Evolutionary conservation across 2,329 filamentous ascomycete genomes (phyloP).

Genomic region (Penicillium sp.): DNA sequence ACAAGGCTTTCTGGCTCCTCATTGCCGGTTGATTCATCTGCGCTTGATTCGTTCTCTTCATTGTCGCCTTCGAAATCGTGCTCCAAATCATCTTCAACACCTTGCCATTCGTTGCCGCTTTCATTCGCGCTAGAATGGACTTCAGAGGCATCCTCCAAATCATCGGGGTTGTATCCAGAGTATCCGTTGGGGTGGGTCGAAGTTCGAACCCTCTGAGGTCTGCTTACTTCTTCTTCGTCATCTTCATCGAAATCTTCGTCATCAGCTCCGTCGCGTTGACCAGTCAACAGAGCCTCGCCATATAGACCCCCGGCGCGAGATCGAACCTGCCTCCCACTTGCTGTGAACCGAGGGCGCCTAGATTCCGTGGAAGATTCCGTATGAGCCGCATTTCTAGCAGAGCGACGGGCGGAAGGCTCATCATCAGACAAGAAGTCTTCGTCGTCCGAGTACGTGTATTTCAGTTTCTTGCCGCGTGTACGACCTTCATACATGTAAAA

Average conservation of each 20-base stretch:
- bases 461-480: conserved; percentile 91
- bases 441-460: conserved; percentile 93
- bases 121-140: conserved; percentile 55
- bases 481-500: conserved; percentile 95
- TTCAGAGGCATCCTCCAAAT: conserved; percentile 66
- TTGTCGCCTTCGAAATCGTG: conserved; percentile 60
- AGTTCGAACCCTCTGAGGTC: conserved; percentile 39
- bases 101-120: conserved; percentile 66
- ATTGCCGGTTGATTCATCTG: conserved; percentile 46
- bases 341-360: conserved; percentile 65
- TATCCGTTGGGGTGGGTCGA: conserved; percentile 36
- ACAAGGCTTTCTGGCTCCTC: conserved; percentile 63
- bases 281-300: conserved; percentile 56
- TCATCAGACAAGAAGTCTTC: conserved; percentile 67
- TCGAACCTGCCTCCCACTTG: conserved; percentile 79
- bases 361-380: conserved; percentile 70
- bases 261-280: conserved; percentile 47
- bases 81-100: conserved; percentile 72
- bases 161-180: conserved; percentile 59
- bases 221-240: conserved; percentile 43
- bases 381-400: conserved; percentile 64
- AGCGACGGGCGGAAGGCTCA: conserved; percentile 62
- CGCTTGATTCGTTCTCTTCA: conserved; percentile 41
- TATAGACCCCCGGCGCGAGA: conserved; percentile 54
- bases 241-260: conserved; percentile 38